Percentiles rank a stretch among this genome's conserved stretches.
Conservation (phyloP, 331 rosid genomes). For the Dryas integrifolia region DNA sequence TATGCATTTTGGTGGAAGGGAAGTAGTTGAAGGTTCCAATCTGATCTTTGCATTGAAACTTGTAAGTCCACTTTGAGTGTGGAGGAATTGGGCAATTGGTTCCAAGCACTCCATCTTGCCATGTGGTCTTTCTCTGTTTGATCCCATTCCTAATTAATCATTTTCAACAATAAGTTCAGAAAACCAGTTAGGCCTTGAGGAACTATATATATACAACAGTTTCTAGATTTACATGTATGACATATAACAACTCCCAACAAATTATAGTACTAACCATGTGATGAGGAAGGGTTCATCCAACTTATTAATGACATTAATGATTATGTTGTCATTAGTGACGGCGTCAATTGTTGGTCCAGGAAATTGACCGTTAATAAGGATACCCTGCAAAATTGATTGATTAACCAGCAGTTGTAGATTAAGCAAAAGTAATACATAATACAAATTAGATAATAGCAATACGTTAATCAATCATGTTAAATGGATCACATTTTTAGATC, state of each 20-base stretch:
- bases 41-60: conserved; percentile 80
- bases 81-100: conserved; percentile 93
- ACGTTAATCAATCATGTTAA: neutral
- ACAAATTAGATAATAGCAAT: neutral
- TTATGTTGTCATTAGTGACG: conserved; percentile 69
- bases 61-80: conserved; percentile 72
- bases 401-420: neutral
- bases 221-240: no score
- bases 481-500: no score
- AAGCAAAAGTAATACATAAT: neutral
- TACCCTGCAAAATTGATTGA: conserved; percentile 43
- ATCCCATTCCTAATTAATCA: conserved; percentile 61
- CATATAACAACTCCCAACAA: neutral
- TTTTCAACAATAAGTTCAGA: neutral
- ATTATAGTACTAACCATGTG: conserved; percentile 57
- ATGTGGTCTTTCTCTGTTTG: conserved; percentile 61
- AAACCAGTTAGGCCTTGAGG: neutral
- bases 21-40: conserved; percentile 71
- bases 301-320: conserved; percentile 63
- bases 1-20: conserved; percentile 67
- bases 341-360: conserved; percentile 81
- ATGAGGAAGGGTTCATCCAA: conserved; percentile 75
- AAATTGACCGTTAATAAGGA: conserved; percentile 79
- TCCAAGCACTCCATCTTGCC: conserved; percentile 91
- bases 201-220: no score